Evolutionary conservation across 1,284 basidiomycete genomes (phyloP), one percentile per base, ranked within the genome.

Genomic region (Trichosporon faecale): DNA sequence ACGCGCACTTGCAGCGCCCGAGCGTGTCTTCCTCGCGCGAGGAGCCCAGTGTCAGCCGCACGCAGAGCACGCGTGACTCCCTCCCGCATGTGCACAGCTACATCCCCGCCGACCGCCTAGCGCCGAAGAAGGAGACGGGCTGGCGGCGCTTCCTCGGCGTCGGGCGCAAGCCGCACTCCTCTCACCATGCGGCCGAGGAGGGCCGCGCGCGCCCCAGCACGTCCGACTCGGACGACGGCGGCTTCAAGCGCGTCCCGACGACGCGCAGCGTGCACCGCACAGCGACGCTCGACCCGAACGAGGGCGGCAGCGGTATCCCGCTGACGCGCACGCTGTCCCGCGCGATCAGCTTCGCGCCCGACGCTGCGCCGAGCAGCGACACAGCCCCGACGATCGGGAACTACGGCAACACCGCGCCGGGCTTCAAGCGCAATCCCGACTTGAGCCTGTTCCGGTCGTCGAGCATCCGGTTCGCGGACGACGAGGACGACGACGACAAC

Each of bases 261-360:
- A 16, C 44, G 14, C 40, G 49, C 18, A 63, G 55, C 29, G 29
- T 57, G 14, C 61, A 33, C 44, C 68, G 64, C 9, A 4, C 60
- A n/a, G 55, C 40, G n/a, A 61, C 66, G 11, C 52, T 35, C 11
- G 63, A 69, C 55, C 66, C 57, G 16, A 16, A 52, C n/a, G 68
- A 72, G 65, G 33, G 65, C 18, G 61, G 67, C 16, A 46, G 65
- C 18, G 61, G 67, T 12, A 46, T 74, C 11, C 70, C 60, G 18
- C 67, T 73, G 25, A 68, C 72, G 21, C 71, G 74, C 31, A 72
- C 76, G n/a, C 69, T 74, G 68, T 65, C 72, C 40, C 64, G 77
- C 9, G 74, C 80, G 9, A 76, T 82, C 46, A 72, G 82, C 27
- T 84, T 84, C 64, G 81, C 81, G 9, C 74, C 74, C 6, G 77